Conservation (phyloP, 768 basidiomycete species). For the Tremella fuciformis region DNA sequence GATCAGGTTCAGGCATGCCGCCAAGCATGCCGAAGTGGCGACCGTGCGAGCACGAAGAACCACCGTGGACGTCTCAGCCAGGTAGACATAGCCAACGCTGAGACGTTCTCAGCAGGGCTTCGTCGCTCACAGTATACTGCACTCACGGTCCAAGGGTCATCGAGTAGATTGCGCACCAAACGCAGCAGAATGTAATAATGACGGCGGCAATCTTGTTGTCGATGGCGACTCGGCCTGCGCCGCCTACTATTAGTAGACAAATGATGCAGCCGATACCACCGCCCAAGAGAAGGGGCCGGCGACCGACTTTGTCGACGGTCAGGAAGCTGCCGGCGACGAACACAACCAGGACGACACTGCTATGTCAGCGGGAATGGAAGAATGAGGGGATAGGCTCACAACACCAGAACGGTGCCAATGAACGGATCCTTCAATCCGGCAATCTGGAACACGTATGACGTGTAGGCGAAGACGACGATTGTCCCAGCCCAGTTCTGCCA, state of each 20-base stretch:
- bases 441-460: no score
- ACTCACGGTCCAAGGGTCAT: no score
- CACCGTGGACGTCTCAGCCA: no score
- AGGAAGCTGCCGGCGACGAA: conserved; percentile 14
- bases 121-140: no score
- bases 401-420: no score
- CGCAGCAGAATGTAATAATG: background rate
- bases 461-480: conserved; percentile 14
- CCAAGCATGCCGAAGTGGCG: no score
- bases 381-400: background rate
- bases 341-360: conserved; percentile 13
- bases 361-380: background rate
- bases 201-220: background rate
- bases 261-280: conserved; percentile 12
- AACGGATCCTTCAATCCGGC: no score
- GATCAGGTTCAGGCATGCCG: no score
- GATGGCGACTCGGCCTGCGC: background rate
- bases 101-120: no score
- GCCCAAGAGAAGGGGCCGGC: conserved; percentile 18
- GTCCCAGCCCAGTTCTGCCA: conserved; percentile 14
- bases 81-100: no score
- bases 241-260: background rate
- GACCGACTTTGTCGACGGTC: conserved; percentile 18
- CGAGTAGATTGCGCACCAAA: conserved; percentile 1
- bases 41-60: no score